A percentile compares a stretch with the other conserved stretches of the same genome.
These are phyloP conservation scores for Globisporangium splendens DNA, from an alignment of 352 stramenopile species.

Conservation along the genomic window DNA sequence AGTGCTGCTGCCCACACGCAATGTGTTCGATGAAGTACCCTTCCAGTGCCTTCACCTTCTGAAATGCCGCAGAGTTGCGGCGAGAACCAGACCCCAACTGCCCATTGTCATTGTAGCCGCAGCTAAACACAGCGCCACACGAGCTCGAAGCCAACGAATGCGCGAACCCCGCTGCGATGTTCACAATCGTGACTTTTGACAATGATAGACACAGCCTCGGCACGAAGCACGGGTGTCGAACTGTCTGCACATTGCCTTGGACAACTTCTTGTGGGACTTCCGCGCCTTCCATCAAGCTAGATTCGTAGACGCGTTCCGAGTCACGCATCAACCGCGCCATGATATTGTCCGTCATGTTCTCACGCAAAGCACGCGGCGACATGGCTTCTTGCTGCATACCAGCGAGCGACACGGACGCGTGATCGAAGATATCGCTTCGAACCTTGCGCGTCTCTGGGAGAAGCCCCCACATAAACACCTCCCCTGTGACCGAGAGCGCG, in stretches of 20 bases:
- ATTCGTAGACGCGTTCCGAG: conserved; percentile 68
- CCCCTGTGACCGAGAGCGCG: conserved; percentile 43
- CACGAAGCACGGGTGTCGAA: conserved; percentile 47
- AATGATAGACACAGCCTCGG: conserved; percentile 42
- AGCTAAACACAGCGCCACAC: conserved; percentile 55
- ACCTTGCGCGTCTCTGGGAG: conserved; percentile 52
- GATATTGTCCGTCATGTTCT: conserved; percentile 40
- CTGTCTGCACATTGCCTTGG: conserved; percentile 49
- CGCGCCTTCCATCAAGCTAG: conserved; percentile 22
- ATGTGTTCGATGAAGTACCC: conserved; percentile 55
- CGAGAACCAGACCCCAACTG: conserved; percentile 65
- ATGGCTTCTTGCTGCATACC: conserved; percentile 35
- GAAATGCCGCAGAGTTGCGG: conserved; percentile 64
- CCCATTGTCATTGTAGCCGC: conserved; percentile 83
- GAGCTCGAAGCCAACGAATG: conserved; percentile 66
- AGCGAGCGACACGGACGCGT: conserved; percentile 50
- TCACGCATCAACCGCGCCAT: conserved; percentile 61
- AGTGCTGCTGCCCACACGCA: conserved; percentile 74
- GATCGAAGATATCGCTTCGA: conserved; percentile 44
- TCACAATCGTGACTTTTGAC: conserved; percentile 38
- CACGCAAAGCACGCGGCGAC: conserved; percentile 19
- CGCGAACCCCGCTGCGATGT: conserved; percentile 64
- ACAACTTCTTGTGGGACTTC: conserved; percentile 23
- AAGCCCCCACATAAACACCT: conserved; percentile 79
- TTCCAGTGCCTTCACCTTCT: conserved; percentile 42